phyloP scores from a whole-genome alignment of 129 eudicot genomes.

The Deinandra increscens region DNA sequence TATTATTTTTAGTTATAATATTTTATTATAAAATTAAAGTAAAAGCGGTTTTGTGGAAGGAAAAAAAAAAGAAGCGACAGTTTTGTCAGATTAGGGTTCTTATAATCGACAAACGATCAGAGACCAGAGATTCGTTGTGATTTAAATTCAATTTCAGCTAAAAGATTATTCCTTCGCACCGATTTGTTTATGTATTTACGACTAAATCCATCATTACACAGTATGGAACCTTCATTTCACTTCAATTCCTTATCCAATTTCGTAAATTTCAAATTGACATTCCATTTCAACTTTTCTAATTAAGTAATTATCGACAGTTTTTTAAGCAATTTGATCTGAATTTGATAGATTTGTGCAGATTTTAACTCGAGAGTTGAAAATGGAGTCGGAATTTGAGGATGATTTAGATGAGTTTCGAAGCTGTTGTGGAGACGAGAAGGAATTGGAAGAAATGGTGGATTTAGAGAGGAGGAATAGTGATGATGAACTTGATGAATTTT shows the following conservation, averaged over 20 bases:
- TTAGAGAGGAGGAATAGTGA: constrained; percentile 27
- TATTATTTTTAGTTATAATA: constrained; percentile 7
- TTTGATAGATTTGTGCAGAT: constrained; percentile 18
- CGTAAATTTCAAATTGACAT: not conserved
- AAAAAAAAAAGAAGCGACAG: constrained; percentile 18
- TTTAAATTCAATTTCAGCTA: constrained; percentile 26
- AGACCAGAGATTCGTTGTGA: constrained; percentile 16
- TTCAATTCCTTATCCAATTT: not conserved
- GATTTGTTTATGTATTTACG: constrained; percentile 24
- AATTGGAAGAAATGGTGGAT: constrained; percentile 45
- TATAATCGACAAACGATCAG: not conserved
- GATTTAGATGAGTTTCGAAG: constrained; percentile 88
- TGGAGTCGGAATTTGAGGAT: constrained; percentile 49
- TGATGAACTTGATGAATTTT: constrained; percentile 43
- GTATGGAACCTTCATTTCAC: constrained; percentile 31
- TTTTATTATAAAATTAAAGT: not conserved
- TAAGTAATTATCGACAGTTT: not conserved
- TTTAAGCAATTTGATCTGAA: not conserved
- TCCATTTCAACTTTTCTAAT: constrained; percentile 3
- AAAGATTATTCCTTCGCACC: constrained; percentile 24
- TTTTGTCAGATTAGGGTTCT: constrained; percentile 30
- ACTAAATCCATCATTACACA: constrained; percentile 23
- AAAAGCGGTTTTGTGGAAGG: constrained; percentile 2
- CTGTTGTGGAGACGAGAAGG: constrained; percentile 77
- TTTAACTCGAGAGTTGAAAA: constrained; percentile 13